Conservation (phyloP, 164 flowering plant genomes). For the grape (Vitis vinifera) region DNA sequence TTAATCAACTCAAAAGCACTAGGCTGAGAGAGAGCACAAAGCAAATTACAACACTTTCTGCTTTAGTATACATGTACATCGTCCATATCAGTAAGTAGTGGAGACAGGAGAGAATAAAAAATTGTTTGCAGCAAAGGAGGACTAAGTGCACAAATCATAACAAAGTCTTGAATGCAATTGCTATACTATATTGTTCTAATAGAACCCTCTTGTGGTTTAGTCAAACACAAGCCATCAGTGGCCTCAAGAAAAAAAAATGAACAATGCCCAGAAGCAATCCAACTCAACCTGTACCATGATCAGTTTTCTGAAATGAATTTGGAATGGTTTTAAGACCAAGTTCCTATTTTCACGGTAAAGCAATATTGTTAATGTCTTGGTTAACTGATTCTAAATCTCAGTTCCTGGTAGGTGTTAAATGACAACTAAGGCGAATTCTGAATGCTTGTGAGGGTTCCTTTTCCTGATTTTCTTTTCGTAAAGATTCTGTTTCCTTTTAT, state of each 20-base stretch:
- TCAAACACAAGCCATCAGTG: conserved; percentile 17
- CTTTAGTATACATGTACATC: conserved; percentile 7
- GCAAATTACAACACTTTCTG: neutral
- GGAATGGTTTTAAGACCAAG: too few relatives aligned
- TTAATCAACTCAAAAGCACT: neutral
- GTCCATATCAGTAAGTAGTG: neutral
- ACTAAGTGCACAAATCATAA: conserved; percentile 12
- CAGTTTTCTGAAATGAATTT: too few relatives aligned
- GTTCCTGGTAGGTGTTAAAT: too few relatives aligned
- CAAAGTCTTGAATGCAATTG: neutral
- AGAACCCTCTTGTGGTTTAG: conserved; percentile 5
- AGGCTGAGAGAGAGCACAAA: neutral
- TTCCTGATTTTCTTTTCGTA: neutral
- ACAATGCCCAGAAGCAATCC: too few relatives aligned
- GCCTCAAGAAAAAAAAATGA: too few relatives aligned
- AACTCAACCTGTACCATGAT: too few relatives aligned
- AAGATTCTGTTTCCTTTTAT: neutral
- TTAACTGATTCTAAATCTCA: too few relatives aligned
- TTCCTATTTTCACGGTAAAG: too few relatives aligned
- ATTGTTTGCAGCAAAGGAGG: conserved; percentile 21
- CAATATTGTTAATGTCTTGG: too few relatives aligned
- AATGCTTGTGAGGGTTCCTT: neutral
- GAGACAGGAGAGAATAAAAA: conserved; percentile 6
- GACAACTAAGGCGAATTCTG: too few relatives aligned
- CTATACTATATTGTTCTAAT: neutral